A percentile compares a stretch with the other conserved stretches of the same genome.
Evolutionary conservation across 306 rosid genomes (phyloP).

Genomic region (Dryas octopetala): DNA sequence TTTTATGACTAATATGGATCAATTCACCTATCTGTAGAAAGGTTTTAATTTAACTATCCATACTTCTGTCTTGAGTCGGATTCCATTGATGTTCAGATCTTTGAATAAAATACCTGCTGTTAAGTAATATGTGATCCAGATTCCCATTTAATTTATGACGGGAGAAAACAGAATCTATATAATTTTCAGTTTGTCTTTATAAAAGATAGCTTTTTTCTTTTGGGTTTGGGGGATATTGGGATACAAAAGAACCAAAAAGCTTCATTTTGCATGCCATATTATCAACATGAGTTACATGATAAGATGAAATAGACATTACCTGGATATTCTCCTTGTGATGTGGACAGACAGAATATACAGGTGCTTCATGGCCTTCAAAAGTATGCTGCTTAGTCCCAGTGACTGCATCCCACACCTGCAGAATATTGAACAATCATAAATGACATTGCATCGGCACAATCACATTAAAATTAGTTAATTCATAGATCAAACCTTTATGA

Average conservation of each 20-base stretch:
- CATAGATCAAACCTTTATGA: slow-evolving; percentile 78
- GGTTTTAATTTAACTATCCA: not conserved
- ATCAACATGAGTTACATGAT: not conserved
- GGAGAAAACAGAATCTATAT: not conserved
- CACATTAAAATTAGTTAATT: slow-evolving; percentile 22
- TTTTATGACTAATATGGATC: not conserved
- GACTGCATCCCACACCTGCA: slow-evolving; percentile 96
- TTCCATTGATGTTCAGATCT: slow-evolving; percentile 4
- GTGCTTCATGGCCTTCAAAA: slow-evolving; percentile 95
- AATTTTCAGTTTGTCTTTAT: not conserved
- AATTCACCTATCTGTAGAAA: not conserved
- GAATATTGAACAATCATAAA: slow-evolving; percentile 30
- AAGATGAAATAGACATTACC: slow-evolving; percentile 40
- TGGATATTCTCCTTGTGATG: slow-evolving; percentile 97
- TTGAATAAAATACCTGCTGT: not conserved
- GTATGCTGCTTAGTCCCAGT: slow-evolving; percentile 69
- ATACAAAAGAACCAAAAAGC: not conserved
- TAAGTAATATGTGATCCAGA: not conserved
- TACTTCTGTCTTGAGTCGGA: not conserved
- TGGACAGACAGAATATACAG: slow-evolving; percentile 93
- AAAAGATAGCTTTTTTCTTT: not conserved
- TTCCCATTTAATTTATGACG: not conserved
- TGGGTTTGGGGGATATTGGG: not conserved
- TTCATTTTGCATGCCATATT: not conserved
- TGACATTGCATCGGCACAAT: slow-evolving; percentile 16